phyloP scores from a whole-genome alignment of 2,329 filamentous ascomycete species.

The Colletotrichum australisinense region DNA sequence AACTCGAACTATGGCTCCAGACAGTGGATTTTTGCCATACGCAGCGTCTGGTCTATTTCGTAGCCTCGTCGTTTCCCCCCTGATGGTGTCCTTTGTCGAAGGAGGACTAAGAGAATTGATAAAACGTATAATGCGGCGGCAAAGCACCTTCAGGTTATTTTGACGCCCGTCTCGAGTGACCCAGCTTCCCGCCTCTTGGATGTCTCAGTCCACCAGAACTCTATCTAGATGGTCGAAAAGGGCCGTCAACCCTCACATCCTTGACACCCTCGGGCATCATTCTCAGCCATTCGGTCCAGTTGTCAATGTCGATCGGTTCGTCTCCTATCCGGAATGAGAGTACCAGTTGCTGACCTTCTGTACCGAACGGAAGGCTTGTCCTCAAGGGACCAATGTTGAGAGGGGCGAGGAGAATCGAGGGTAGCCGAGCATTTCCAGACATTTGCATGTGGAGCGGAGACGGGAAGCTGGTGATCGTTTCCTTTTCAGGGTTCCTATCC shows the following conservation, averaged over 20 bases:
- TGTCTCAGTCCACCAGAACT: not conserved
- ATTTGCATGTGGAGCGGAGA: constrained; percentile 68
- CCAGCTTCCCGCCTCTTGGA: not conserved
- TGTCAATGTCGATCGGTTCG: constrained; percentile 62
- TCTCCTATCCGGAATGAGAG: constrained; percentile 63
- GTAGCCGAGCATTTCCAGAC: constrained; percentile 62
- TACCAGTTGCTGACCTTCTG: constrained; percentile 59
- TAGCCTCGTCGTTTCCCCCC: not conserved
- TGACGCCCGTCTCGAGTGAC: constrained; percentile 45
- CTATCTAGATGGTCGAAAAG: constrained; percentile 54
- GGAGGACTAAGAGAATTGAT: not conserved
- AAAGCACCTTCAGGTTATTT: constrained; percentile 33
- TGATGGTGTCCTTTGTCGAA: not conserved
- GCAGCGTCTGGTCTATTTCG: not conserved
- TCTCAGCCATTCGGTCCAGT: constrained; percentile 69
- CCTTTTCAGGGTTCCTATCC: constrained; percentile 60
- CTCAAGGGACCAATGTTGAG: constrained; percentile 53
- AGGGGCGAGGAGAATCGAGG: constrained; percentile 67
- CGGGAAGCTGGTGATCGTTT: constrained; percentile 60
- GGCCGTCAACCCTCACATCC: constrained; percentile 66
- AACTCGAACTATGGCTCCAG: no score
- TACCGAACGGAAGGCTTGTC: constrained; percentile 53
- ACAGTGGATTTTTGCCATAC: not conserved
- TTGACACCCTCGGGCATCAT: constrained; percentile 67
- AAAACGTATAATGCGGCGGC: constrained; percentile 27